phyloP scores from a whole-genome alignment of 495 filamentous ascomycete genomes.

The Xylaria nigripes region DNA sequence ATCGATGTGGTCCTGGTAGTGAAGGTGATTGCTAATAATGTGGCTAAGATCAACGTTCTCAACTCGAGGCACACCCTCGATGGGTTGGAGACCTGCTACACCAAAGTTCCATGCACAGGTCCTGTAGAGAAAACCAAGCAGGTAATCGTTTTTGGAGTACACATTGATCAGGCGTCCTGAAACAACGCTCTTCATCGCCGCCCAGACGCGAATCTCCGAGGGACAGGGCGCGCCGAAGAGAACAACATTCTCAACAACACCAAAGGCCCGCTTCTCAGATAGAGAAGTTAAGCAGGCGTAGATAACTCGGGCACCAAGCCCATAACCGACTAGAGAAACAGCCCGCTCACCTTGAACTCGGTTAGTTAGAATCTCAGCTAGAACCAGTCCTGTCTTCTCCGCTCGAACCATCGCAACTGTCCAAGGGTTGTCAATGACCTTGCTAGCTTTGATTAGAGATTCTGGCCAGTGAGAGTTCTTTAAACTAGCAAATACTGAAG shows the following conservation, averaged over 20 bases:
- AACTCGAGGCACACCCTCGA: slow-evolving; percentile 46
- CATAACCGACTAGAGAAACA: slow-evolving; percentile 82
- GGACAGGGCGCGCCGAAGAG: slow-evolving; percentile 79
- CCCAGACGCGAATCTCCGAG: slow-evolving; percentile 42
- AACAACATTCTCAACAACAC: slow-evolving; percentile 75
- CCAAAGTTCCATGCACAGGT: slow-evolving; percentile 47
- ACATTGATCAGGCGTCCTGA: slow-evolving; percentile 51
- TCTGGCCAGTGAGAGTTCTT: slow-evolving; percentile 67
- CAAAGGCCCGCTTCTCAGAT: slow-evolving; percentile 71
- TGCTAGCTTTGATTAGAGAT: slow-evolving; percentile 66
- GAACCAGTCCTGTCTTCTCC: slow-evolving; percentile 77
- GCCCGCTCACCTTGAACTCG: slow-evolving; percentile 83
- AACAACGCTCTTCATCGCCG: slow-evolving; percentile 48
- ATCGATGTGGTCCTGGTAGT: slow-evolving; percentile 48
- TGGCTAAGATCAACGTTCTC: slow-evolving; percentile 52
- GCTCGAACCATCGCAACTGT: slow-evolving; percentile 69
- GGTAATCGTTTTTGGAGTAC: slow-evolving; percentile 52
- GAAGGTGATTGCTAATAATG: slow-evolving; percentile 45
- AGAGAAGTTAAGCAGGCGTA: slow-evolving; percentile 72
- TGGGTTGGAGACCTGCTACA: slow-evolving; percentile 48
- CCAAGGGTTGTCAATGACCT: slow-evolving; percentile 86
- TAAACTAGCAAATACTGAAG: slow-evolving; percentile 59
- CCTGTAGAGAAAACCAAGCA: slow-evolving; percentile 52
- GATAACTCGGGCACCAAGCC: slow-evolving; percentile 82
- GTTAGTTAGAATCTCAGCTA: slow-evolving; percentile 84